Percentiles rank a stretch among this genome's conserved stretches.
phyloP scores from a whole-genome alignment of 2,329 filamentous ascomycete genomes.

The Monilinia fructicola region DNA sequence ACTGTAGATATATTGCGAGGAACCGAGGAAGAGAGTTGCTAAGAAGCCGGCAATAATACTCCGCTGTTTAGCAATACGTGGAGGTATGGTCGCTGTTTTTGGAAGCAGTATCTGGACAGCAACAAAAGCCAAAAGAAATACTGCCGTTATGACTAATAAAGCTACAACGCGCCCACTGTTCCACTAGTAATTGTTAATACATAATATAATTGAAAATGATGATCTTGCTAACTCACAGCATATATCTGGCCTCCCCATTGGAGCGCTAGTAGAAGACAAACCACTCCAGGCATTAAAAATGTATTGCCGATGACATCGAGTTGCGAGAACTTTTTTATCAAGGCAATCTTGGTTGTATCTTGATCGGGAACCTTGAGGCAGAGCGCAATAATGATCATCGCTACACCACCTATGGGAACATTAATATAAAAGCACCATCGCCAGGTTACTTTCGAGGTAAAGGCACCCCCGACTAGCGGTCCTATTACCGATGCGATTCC shows the following conservation, averaged over 20 bases:
- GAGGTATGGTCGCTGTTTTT: slow-evolving; percentile 40
- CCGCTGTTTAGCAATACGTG: slow-evolving; percentile 41
- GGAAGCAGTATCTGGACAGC: slow-evolving; percentile 36
- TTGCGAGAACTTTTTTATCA: slow-evolving; percentile 6
- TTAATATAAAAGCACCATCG: slow-evolving; percentile 16
- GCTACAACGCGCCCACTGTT: slow-evolving; percentile 37
- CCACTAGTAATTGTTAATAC: slow-evolving; percentile 23
- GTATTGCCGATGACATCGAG: slow-evolving; percentile 5
- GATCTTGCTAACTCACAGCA: slow-evolving; percentile 31
- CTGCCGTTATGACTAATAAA: slow-evolving; percentile 37
- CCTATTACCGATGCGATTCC: slow-evolving; percentile 8
- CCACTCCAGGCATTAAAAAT: slow-evolving; percentile 15
- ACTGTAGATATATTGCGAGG: neutral
- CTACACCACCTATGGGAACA: slow-evolving; percentile 1
- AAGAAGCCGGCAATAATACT: slow-evolving; percentile 33
- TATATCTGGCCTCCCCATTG: slow-evolving; percentile 43
- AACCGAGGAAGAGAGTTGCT: neutral
- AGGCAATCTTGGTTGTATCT: neutral
- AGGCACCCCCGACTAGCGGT: slow-evolving; percentile 26
- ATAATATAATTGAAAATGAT: neutral
- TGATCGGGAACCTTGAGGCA: slow-evolving; percentile 11
- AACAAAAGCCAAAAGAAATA: slow-evolving; percentile 37
- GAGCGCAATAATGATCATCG: neutral
- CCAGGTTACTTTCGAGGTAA: slow-evolving; percentile 11
- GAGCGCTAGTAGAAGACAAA: slow-evolving; percentile 39